Base-by-base conservation (phyloP, 2,329 filamentous ascomycete genomes). In the Sarocladiaceae sp. region DNA sequence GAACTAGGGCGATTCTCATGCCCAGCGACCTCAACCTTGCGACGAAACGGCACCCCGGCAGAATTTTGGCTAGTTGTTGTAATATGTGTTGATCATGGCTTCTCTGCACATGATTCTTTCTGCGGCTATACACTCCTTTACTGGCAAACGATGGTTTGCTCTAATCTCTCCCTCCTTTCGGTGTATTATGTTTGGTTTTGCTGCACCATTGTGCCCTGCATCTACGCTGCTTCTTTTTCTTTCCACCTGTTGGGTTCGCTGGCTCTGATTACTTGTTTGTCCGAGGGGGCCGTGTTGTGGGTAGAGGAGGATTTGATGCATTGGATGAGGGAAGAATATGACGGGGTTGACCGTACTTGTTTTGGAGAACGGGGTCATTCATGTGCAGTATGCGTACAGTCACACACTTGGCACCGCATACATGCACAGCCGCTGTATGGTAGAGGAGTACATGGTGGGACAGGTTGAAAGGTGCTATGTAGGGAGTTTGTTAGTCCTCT, bases 1-100 rank as follows among this genome's bases (percentile, higher is more conserved):
- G 47, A 80, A 80, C 64, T 81, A 63, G 40, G 18, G 26, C 16
- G 16, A 33, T 33, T 15, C 19, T 16, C 9, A 13, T 23, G n/a
- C 9, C 27, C n/a, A 21, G 11, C 19, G 23, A 15, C n/a, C 24
- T 41, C 23, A 21, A 23, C 20, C 26, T 29, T 18, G 37, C 12
- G 23, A 41, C 9, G 7, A 16, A 41, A 16, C 19, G 37, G 37
- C n/a, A 27, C 29, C 37, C 37, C 37, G 29, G 37, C 37, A 41
- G 37, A 41, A 27, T 18, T 13, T n/a, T n/a, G 18, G 18, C 20
- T 32, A 43, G 40, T 43, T 33, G 40, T 43, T 43, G 40, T 43
- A 43, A 43, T 43, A 33, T 15, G 40, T 20, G 13, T 43, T 43
- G 19, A 27, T 29, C 24, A 41, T 33, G 27, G 13, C 20, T 33